Evolutionary conservation across 768 basidiomycete species (phyloP).

Genomic region (Lanmaoa pseudosensibilis): DNA sequence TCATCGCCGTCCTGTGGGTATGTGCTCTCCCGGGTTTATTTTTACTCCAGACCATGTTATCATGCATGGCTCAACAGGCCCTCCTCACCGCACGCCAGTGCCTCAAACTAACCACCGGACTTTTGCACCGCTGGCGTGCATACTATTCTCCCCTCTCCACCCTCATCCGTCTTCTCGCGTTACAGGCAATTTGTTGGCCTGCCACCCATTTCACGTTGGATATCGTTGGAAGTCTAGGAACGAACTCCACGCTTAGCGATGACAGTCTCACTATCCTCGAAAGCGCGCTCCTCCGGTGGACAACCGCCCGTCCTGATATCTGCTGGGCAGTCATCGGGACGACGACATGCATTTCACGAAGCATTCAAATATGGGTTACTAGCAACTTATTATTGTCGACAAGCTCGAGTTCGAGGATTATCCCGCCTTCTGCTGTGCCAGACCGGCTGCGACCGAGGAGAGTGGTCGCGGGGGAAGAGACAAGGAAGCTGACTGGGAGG

Average conservation of each 20-base stretch:
- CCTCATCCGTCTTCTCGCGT: conserved; percentile 84
- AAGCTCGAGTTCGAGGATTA: conserved; percentile 4
- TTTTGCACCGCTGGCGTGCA: conserved; percentile 84
- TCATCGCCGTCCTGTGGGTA: conserved; percentile 74
- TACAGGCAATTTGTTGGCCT: conserved; percentile 97
- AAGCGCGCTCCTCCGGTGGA: conserved; percentile 34
- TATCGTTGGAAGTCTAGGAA: conserved; percentile 51
- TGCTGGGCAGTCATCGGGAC: conserved; percentile 91
- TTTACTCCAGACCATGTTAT: neutral
- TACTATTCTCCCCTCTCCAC: conserved; percentile 90
- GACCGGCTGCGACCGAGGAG: conserved; percentile 26
- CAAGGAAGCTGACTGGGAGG: conserved; percentile 43
- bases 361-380: conserved; percentile 94
- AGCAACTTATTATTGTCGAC: conserved; percentile 61
- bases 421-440: conserved; percentile 4
- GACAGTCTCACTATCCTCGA: conserved; percentile 23
- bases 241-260: conserved; percentile 9
- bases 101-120: conserved; percentile 81
- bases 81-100: conserved; percentile 89
- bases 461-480: conserved; percentile 15
- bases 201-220: conserved; percentile 83
- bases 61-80: conserved; percentile 45
- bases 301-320: conserved; percentile 70
- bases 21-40: conserved; percentile 21
- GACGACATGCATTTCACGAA: conserved; percentile 79